Evolutionary conservation across 371 early-diverging fungal genomes (phyloP).

Genomic region (Actinomortierella wolfii): DNA sequence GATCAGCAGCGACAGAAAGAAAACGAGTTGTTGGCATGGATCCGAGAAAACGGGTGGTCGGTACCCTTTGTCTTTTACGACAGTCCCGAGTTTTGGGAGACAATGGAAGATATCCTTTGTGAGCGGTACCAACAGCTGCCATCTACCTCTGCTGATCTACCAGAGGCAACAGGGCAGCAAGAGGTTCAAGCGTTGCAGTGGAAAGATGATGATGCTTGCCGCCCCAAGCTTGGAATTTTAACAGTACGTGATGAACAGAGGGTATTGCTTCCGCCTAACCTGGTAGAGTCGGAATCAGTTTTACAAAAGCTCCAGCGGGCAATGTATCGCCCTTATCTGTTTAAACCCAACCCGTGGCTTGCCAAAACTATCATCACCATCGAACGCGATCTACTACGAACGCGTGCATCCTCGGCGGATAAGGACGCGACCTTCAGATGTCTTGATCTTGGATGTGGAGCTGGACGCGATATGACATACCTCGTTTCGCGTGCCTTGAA

Average conservation of each 20-base stretch:
- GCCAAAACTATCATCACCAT: constrained; percentile 11
- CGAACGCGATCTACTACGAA: constrained; percentile 2
- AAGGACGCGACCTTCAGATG: neutral
- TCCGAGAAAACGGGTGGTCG: no score
- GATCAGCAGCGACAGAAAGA: no score
- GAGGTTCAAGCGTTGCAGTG: no score
- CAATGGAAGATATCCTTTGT: constrained; percentile 4
- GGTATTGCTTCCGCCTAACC: no score
- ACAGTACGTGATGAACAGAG: no score
- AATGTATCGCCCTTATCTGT: constrained; percentile 4
- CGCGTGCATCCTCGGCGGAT: no score
- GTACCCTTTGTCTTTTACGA: constrained; percentile 7
- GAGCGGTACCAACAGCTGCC: neutral
- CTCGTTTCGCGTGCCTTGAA: constrained; percentile 16
- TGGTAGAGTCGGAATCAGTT: no score
- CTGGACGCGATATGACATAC: constrained; percentile 18
- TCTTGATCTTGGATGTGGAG: constrained; percentile 20
- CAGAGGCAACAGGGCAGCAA: no score
- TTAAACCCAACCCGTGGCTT: constrained; percentile 15
- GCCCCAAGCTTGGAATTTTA: no score
- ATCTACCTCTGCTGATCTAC: neutral
- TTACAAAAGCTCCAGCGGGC: no score
- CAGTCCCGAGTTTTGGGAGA: constrained; percentile 11
- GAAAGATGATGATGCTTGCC: no score
- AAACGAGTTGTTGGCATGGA: no score